Conservation (phyloP, 2,329 filamentous ascomycete species). For the Exserohilum rostratum region DNA sequence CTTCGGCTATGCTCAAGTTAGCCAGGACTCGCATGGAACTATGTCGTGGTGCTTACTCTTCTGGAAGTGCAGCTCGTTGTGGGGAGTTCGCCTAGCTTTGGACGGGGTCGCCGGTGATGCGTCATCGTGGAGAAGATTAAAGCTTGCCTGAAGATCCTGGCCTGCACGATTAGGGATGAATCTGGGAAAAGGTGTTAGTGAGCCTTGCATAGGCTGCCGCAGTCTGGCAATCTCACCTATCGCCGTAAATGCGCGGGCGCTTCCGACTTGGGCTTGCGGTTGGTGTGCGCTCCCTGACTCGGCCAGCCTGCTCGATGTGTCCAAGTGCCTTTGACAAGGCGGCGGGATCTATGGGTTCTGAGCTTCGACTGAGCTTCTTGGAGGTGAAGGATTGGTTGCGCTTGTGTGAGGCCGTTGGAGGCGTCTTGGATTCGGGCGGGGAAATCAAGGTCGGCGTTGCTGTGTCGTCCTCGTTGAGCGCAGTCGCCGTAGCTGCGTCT, state of each 20-base stretch:
- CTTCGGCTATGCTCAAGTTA: conserved; percentile 67
- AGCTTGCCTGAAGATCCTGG: conserved; percentile 91
- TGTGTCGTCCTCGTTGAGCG: conserved; percentile 33
- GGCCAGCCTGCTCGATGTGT: conserved; percentile 65
- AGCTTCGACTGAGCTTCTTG: conserved; percentile 43
- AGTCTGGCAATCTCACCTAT: conserved; percentile 43
- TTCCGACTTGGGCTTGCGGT: conserved; percentile 71
- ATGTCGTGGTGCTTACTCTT: conserved; percentile 61
- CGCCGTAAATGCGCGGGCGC: conserved; percentile 69
- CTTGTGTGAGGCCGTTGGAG: conserved; percentile 61
- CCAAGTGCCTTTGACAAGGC: conserved; percentile 67
- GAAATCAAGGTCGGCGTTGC: conserved; percentile 58
- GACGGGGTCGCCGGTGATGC: conserved; percentile 91
- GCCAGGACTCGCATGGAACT: neutral
- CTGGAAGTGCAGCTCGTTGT: conserved; percentile 92
- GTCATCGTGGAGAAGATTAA: conserved; percentile 88
- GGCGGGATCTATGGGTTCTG: conserved; percentile 64
- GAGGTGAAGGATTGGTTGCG: conserved; percentile 47
- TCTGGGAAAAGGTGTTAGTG: conserved; percentile 55
- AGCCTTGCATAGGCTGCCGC: neutral
- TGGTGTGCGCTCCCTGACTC: conserved; percentile 65
- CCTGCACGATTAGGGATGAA: conserved; percentile 95
- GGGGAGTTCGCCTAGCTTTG: conserved; percentile 79
- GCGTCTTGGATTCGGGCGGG: conserved; percentile 65
- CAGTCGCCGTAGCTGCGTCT: conserved; percentile 22